Base-by-base conservation (phyloP, 768 basidiomycete species). In the Lactarius psammicola region DNA sequence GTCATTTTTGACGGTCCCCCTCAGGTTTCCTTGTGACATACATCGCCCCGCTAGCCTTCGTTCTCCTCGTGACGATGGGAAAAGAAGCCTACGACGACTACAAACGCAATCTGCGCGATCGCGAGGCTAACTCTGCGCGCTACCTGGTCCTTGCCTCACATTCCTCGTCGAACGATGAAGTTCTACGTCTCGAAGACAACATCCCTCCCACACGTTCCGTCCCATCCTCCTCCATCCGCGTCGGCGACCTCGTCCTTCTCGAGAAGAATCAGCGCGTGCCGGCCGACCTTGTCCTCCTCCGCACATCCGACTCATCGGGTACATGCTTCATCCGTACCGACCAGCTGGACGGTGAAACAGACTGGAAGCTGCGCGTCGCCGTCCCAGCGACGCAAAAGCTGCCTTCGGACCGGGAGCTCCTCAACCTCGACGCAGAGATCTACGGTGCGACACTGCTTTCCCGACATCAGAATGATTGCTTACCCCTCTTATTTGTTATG, bases 71-170 rank as follows among this genome's bases (percentile, higher is more conserved):
- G 6, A 98, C 97, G 2, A 95, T 98, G 85, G 96, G 96, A 26
- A 99, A 99, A 76, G 97, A 99, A 77, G 97, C 97, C 2, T 96
- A 94, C 73, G 97, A 99, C 75, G 96, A 99, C 79, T 98, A 97
- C 81, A 90, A 94, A 72, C 92, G 96, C 30, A 84, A 95, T 72
- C 84, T 89, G 10, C 88, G 97, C 56, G 97, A 98, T 76, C 83
- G 86, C 49, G 94, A 98, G 76, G 95, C 97, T 63, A 99, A 99
- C 74, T 97, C 95, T 0, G 89, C 92, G 65, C 88, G 88, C 69
- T 98, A 98, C 75, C 84, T 91, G 62, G 82, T 92, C 61, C 82
- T 98, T n/a, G 85, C 88, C 62, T 83, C 84, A 4, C 80, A 80
- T 20, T 72, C 77, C 53, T 57, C 69, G 36, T 62, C 73, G 34